A percentile compares a stretch with the other conserved stretches of the same genome.
Conservation (phyloP, 257 asterid genomes). For the Eucommia ulmoides region DNA sequence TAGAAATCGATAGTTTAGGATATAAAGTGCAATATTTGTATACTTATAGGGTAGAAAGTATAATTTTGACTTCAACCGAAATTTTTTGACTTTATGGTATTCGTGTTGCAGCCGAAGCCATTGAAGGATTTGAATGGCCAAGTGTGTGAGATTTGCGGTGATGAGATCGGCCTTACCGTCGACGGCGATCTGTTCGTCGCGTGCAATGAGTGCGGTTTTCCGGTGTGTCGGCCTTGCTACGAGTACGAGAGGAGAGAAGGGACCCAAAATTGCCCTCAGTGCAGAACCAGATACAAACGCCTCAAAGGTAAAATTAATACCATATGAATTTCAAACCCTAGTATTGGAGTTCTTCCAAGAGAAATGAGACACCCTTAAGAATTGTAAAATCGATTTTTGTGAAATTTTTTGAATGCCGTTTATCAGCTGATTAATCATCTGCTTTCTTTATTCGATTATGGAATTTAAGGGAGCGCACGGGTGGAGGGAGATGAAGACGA, state of each 20-base stretch:
- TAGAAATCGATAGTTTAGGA: too few species aligned
- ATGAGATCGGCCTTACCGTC: slow-evolving; percentile 75
- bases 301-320: slow-evolving; percentile 80
- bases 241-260: slow-evolving; percentile 98
- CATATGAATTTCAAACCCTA: too few species aligned
- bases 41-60: too few species aligned
- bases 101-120: slow-evolving; percentile 62
- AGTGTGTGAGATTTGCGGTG: slow-evolving; percentile 94
- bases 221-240: slow-evolving; percentile 89
- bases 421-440: too few species aligned
- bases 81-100: neutral
- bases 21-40: too few species aligned
- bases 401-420: too few species aligned
- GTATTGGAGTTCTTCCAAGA: too few species aligned
- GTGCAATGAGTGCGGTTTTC: slow-evolving; percentile 92
- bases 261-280: slow-evolving; percentile 78
- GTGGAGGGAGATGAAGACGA: slow-evolving; percentile 97
- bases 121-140: slow-evolving; percentile 87
- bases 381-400: too few species aligned
- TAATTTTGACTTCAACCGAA: too few species aligned
- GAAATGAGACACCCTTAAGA: too few species aligned
- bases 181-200: slow-evolving; percentile 93
- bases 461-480: slow-evolving; percentile 71
- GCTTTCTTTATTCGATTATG: too few species aligned
- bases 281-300: slow-evolving; percentile 90